A percentile compares a stretch with the other conserved stretches of the same genome.
Conservation (phyloP, 2,329 filamentous ascomycete species). For the Trichoderma gracile region DNA sequence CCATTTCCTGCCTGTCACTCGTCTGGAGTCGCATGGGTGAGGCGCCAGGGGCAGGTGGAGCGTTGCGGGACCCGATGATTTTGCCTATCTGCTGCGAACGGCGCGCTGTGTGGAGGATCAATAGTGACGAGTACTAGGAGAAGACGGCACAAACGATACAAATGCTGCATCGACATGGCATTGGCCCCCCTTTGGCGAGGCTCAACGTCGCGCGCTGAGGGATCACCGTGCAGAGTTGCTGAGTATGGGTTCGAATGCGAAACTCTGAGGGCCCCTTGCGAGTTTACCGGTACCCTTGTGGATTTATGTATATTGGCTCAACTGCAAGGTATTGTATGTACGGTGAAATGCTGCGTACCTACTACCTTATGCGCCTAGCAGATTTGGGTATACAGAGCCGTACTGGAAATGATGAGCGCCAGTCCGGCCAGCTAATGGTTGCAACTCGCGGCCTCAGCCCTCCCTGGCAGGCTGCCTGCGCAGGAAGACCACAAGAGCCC, state of each 20-base stretch:
- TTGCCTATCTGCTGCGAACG: constrained; percentile 11
- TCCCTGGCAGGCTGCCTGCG: neutral
- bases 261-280: neutral
- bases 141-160: neutral
- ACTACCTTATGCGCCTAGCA: neutral
- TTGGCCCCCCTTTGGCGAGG: neutral
- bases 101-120: constrained; percentile 11
- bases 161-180: constrained; percentile 6
- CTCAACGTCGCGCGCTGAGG: neutral
- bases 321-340: neutral
- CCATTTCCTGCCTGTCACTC: constrained; percentile 19
- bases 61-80: constrained; percentile 5
- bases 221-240: constrained; percentile 1
- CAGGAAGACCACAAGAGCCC: neutral
- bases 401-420: constrained; percentile 3
- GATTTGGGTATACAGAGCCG: neutral
- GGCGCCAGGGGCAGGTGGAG: constrained; percentile 20
- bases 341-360: neutral
- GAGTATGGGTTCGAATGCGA: neutral
- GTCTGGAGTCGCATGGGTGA: constrained; percentile 21
- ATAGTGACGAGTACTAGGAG: too few relatives aligned
- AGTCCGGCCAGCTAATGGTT: neutral
- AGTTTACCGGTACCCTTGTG: neutral
- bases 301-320: neutral
- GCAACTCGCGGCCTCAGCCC: neutral